These are phyloP conservation scores for Raffaelea ambrosiae DNA, from an alignment of 2,329 filamentous ascomycete species.

Conservation along the genomic window DNA sequence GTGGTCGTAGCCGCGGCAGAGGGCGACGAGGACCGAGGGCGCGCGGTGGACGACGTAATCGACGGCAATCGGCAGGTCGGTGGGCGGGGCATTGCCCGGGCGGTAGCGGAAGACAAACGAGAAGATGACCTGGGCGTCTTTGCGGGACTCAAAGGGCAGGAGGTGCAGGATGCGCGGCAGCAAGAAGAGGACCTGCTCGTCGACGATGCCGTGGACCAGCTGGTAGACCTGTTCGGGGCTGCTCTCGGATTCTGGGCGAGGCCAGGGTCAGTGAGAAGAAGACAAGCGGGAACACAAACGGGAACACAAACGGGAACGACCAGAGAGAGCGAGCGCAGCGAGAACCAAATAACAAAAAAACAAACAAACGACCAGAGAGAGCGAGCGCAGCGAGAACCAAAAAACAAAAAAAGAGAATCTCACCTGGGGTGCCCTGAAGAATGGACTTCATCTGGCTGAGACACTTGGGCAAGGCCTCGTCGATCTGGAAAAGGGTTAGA, in stretches of 20 bases:
- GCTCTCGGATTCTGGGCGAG: slow-evolving; percentile 63
- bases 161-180: slow-evolving; percentile 76
- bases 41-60: slow-evolving; percentile 81
- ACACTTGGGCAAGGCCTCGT: slow-evolving; percentile 72
- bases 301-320: too few relatives aligned
- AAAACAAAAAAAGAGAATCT: too few relatives aligned
- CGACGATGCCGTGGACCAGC: slow-evolving; percentile 71
- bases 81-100: slow-evolving; percentile 35
- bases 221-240: slow-evolving; percentile 82
- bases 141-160: slow-evolving; percentile 90
- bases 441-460: slow-evolving; percentile 86
- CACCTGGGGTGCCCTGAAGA: slow-evolving; percentile 72
- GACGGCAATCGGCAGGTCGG: slow-evolving; percentile 62
- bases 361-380: too few relatives aligned
- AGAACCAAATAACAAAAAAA: too few relatives aligned
- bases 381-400: too few relatives aligned
- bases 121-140: slow-evolving; percentile 92
- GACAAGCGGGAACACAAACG: too few relatives aligned
- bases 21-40: slow-evolving; percentile 76
- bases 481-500: slow-evolving; percentile 48
- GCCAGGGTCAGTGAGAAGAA: too few relatives aligned
- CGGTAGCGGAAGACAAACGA: slow-evolving; percentile 91
- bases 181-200: slow-evolving; percentile 80
- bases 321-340: too few relatives aligned
- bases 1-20: slow-evolving; percentile 84